Evolutionary conservation across 2,329 filamentous ascomycete genomes (phyloP).

Genomic region (Botrytis byssoidea): DNA sequence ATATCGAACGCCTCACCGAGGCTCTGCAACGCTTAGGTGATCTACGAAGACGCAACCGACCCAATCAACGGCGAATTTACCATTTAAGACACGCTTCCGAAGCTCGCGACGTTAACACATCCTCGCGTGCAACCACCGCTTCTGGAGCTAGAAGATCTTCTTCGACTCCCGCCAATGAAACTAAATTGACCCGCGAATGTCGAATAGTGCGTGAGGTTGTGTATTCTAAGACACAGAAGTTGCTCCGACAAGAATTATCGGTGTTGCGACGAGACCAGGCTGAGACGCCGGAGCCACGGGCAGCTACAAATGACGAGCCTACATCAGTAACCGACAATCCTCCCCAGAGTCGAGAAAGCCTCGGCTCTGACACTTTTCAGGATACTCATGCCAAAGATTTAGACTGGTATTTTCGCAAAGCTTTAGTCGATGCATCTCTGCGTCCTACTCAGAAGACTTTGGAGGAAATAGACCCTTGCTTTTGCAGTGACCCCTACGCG

Average conservation of each 20-base stretch:
- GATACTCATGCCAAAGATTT: too few species aligned
- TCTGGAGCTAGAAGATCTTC: not conserved
- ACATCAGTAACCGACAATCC: not conserved
- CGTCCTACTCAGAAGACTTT: not conserved
- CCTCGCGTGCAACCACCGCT: not conserved
- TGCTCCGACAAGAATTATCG: not conserved
- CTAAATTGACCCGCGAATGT: not conserved
- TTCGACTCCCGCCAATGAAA: not conserved
- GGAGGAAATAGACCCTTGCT: not conserved
- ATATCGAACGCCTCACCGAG: not conserved
- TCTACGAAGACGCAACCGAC: not conserved
- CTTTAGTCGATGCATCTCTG: not conserved
- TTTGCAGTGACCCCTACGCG: not conserved
- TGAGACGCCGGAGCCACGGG: not conserved
- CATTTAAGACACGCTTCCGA: not conserved
- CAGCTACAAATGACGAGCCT: not conserved
- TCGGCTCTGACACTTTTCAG: not conserved
- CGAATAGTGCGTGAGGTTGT: not conserved
- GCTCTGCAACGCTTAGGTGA: not conserved
- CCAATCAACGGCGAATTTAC: not conserved
- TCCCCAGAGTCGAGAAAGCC: rapidly evolving
- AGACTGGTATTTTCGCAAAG: not conserved
- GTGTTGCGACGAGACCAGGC: not conserved
- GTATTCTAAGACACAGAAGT: not conserved
- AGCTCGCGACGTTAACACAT: not conserved